A percentile compares a stretch with the other conserved stretches of the same genome.
Evolutionary conservation across 2,329 filamentous ascomycete species (phyloP).

Genomic region (Berkeleyomyces rouxiae): DNA sequence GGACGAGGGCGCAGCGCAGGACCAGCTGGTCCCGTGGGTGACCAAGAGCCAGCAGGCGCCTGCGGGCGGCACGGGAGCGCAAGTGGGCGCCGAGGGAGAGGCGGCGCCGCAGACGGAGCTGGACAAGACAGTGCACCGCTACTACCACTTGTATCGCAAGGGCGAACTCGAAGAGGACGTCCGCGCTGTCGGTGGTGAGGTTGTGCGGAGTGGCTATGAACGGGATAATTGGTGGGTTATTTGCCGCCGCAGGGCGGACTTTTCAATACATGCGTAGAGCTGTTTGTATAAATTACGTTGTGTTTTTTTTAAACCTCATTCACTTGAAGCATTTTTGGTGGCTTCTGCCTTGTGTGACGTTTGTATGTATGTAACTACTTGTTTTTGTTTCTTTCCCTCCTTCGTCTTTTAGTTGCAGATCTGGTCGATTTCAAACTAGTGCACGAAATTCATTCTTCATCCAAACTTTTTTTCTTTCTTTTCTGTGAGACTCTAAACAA

Average conservation of each 20-base stretch:
- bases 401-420: not conserved
- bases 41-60: conserved; percentile 28
- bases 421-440: not conserved
- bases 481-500: not conserved
- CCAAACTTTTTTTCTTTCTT: not conserved
- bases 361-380: not conserved
- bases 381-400: not conserved
- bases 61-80: conserved; percentile 5
- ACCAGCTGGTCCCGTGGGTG: conserved; percentile 94
- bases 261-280: not conserved
- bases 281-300: conserved; percentile 6
- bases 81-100: not conserved
- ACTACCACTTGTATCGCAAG: conserved; percentile 82
- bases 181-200: conserved; percentile 51
- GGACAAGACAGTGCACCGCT: conserved; percentile 60
- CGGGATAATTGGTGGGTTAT: conserved; percentile 98
- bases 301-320: not conserved
- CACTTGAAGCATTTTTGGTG: not conserved
- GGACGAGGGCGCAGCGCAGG: conserved; percentile 69
- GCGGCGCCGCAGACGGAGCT: not conserved
- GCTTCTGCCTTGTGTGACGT: not conserved
- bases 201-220: conserved; percentile 76
- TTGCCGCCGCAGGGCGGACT: conserved; percentile 19
- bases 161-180: conserved; percentile 79
- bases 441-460: not conserved